A percentile compares a stretch with the other conserved stretches of the same genome.
phyloP scores from a whole-genome alignment of 75 land plant species.

The Pinus taeda region DNA sequence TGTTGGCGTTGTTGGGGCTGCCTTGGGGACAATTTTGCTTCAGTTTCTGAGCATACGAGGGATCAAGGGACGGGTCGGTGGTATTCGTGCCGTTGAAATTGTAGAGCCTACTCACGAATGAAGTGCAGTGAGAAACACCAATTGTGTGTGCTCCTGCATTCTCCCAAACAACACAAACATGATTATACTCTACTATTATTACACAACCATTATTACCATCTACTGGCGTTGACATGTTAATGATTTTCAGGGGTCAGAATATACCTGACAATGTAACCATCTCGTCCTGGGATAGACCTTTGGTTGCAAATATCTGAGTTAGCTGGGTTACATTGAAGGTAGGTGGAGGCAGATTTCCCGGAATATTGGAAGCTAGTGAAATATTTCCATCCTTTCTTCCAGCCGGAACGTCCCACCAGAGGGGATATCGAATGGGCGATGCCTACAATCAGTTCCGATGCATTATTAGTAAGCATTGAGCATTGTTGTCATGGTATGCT shows the following conservation, averaged over 20 bases:
- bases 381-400: slow-evolving; percentile 73
- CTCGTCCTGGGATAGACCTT: slow-evolving; percentile 71
- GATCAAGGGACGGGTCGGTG: slow-evolving; percentile 21
- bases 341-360: slow-evolving; percentile 46
- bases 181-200: too few relatives aligned
- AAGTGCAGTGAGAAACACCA: slow-evolving; percentile 58
- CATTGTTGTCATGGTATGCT: background rate
- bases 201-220: too few relatives aligned
- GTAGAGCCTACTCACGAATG: slow-evolving; percentile 48
- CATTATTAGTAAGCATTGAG: too few relatives aligned
- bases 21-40: slow-evolving; percentile 12
- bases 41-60: slow-evolving; percentile 1
- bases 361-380: slow-evolving; percentile 38
- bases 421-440: background rate
- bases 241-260: background rate
- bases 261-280: slow-evolving; percentile 77
- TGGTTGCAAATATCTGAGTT: slow-evolving; percentile 43
- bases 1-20: background rate
- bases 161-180: too few relatives aligned
- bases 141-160: slow-evolving; percentile 61
- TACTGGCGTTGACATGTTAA: background rate
- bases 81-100: slow-evolving; percentile 24
- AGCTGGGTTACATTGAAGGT: slow-evolving; percentile 33
- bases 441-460: too few relatives aligned
- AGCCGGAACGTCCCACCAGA: slow-evolving; percentile 44